Evolutionary conservation across 2,329 filamentous ascomycete genomes (phyloP), one percentile per base, ranked within the genome.

Genomic region (Talaromyces sp.): DNA sequence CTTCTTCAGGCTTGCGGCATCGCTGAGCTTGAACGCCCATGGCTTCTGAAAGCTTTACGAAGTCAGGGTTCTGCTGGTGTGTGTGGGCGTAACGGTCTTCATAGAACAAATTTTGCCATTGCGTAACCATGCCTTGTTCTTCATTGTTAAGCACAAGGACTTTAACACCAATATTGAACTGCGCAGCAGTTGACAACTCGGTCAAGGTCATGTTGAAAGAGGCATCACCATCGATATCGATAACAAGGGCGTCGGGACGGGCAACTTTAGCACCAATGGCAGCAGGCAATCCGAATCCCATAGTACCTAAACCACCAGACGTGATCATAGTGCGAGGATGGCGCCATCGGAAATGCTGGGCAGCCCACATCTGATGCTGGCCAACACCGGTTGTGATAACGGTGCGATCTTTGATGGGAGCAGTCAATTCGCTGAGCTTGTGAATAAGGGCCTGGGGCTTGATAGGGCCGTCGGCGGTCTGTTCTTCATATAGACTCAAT

Each of bases 161-260:
- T 83, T 97, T 97, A 75, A 96, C 87, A 63, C 89, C 92, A 73
- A 97, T 97, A 78, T 94, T 89, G 81, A 97, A 97, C 77, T 99
- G 92, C 8, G 89, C 85, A 41, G 92, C 92, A 1, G 93, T 97
- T 46, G 89, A 89, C 55, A 99, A 85, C 78, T 99, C 94, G 1
- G 93, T 97, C 60, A 97, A 81, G 5, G 94, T 97, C 94, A 99
- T 97, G 81, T 91, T 90, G 80, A 99, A 97, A 3, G 92, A 97
- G n/a, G 93, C 94, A 73, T 97, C 94, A 62, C 94, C 94, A 72
- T 99, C 94, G 68, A 97, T 95, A 74, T 97, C 93, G 60, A 97
- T 85, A 61, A 97, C 93, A 53, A 96, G 84, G 61, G 89, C 86
- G 53, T 96, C 89, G 2, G 87, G 87, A 46, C 82, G 81, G 17